phyloP scores from a whole-genome alignment of 371 early-diverging fungal species.

The Mortierella sp. region DNA sequence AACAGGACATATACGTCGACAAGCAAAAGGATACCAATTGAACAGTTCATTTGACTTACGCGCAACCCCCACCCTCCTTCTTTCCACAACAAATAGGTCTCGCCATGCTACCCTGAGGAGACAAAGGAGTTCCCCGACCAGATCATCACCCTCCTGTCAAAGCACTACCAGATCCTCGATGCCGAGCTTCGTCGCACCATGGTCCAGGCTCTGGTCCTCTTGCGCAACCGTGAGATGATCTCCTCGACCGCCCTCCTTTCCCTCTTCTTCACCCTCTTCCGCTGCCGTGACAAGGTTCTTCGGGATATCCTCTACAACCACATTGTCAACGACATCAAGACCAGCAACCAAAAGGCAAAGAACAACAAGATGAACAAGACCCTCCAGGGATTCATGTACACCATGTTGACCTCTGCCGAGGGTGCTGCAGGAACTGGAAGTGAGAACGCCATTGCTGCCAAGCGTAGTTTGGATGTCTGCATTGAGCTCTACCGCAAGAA shows the following conservation, averaged over 20 bases:
- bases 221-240: slow-evolving; percentile 89
- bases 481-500: slow-evolving; percentile 96
- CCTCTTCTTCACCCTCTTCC: slow-evolving; percentile 94
- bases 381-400: slow-evolving; percentile 96
- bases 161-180: slow-evolving; percentile 82
- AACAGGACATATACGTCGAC: background rate
- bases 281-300: slow-evolving; percentile 92
- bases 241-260: slow-evolving; percentile 75
- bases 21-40: background rate
- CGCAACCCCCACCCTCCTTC: too few species aligned
- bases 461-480: slow-evolving; percentile 95
- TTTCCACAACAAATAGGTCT: slow-evolving; percentile 57
- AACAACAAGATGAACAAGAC: slow-evolving; percentile 97
- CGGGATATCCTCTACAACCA: slow-evolving; percentile 89
- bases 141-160: slow-evolving; percentile 84
- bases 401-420: slow-evolving; percentile 80
- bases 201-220: slow-evolving; percentile 91
- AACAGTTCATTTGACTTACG: slow-evolving; percentile 4
- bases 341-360: slow-evolving; percentile 90
- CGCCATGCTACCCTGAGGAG: slow-evolving; percentile 87
- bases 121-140: slow-evolving; percentile 84
- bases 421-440: slow-evolving; percentile 66
- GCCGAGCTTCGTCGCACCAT: slow-evolving; percentile 88
- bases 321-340: slow-evolving; percentile 95
- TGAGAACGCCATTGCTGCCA: slow-evolving; percentile 90